Conservation (phyloP, 306 rosid genomes). For the Quercus bicolor region DNA sequence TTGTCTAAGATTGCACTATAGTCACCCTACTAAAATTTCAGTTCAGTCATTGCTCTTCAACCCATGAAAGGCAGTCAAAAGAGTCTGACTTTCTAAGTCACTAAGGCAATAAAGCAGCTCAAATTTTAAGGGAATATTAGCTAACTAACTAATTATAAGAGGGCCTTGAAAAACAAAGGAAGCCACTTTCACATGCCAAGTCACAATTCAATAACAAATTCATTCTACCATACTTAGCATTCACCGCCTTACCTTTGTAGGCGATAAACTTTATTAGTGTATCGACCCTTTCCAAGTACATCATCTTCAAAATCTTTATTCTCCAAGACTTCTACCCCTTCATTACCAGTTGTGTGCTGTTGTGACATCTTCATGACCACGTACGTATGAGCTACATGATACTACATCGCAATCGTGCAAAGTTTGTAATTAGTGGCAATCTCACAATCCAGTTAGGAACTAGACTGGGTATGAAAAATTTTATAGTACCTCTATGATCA, state of each 20-base stretch:
- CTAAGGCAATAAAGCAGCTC: not conserved
- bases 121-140: not conserved
- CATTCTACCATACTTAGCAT: not conserved
- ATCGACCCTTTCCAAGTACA: constrained; percentile 41
- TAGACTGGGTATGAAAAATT: not conserved
- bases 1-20: not conserved
- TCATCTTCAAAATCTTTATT: constrained; percentile 36
- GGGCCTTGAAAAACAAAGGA: not conserved
- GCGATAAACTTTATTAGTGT: constrained; percentile 37
- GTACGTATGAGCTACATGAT: constrained; percentile 39
- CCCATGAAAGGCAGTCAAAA: not conserved
- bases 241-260: constrained; percentile 36
- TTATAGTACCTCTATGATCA: too few species aligned
- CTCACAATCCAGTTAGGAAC: not conserved
- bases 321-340: constrained; percentile 45
- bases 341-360: constrained; percentile 34
- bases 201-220: not conserved
- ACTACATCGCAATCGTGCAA: constrained; percentile 22
- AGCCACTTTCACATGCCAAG: not conserved
- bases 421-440: not conserved
- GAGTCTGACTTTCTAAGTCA: not conserved
- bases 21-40: not conserved
- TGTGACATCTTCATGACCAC: constrained; percentile 46
- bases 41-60: not conserved
- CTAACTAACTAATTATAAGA: not conserved